Percentiles rank a stretch among this genome's conserved stretches.
Conservation (phyloP, 1,284 basidiomycete genomes). For the Ceratobasidium sp. region DNA sequence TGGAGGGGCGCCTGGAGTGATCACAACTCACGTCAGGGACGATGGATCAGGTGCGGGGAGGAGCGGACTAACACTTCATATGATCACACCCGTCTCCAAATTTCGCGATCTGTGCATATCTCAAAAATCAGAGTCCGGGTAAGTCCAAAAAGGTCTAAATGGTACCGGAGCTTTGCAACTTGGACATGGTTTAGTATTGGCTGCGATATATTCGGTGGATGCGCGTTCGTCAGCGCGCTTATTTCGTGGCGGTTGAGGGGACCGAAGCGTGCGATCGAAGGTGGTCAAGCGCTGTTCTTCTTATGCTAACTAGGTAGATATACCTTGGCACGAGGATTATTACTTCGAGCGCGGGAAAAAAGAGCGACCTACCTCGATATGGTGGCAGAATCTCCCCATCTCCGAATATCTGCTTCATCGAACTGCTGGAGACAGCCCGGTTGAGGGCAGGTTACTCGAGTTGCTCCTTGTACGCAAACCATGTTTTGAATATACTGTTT, state of each 20-base stretch:
- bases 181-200: slow-evolving; percentile 20
- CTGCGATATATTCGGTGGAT: slow-evolving; percentile 10
- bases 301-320: slow-evolving; percentile 10
- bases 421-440: slow-evolving; percentile 11
- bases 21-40: not conserved
- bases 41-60: not conserved
- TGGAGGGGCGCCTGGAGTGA: not conserved
- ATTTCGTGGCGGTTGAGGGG: slow-evolving; percentile 5
- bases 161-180: slow-evolving; percentile 18
- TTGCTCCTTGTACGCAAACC: slow-evolving; percentile 13
- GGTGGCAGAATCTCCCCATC: slow-evolving; percentile 20
- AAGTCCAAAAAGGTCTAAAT: not conserved
- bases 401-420: slow-evolving; percentile 1
- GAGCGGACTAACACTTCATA: slow-evolving; percentile 25
- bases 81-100: slow-evolving; percentile 33
- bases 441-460: slow-evolving; percentile 18
- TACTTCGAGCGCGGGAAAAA: not conserved
- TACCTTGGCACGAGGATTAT: not conserved
- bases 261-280: not conserved
- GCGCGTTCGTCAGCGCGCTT: slow-evolving; percentile 27
- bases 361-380: not conserved
- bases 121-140: not conserved
- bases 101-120: slow-evolving; percentile 8
- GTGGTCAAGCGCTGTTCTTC: not conserved
- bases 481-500: not conserved